Evolutionary conservation across 192 early-diverging fungal genomes (phyloP).

Genomic region (Dimargaris xerosporica): DNA sequence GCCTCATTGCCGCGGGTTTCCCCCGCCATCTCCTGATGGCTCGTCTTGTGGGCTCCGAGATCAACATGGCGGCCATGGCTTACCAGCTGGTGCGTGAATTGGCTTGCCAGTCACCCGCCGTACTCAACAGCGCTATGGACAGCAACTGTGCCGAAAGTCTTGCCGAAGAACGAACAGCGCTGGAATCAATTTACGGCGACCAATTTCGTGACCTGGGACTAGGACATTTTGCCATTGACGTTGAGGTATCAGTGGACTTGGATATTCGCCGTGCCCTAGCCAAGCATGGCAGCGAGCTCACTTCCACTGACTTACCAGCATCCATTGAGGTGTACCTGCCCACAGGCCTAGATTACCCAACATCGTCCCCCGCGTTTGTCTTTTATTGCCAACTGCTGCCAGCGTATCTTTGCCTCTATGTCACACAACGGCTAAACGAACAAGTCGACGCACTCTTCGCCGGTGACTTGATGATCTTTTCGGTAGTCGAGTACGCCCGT

Average conservation of each 20-base stretch:
- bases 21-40: constrained; percentile 28
- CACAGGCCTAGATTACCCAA: constrained; percentile 41
- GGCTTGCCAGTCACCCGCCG: background rate
- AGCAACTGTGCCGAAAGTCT: background rate
- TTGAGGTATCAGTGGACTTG: no score
- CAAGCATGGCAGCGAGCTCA: no score
- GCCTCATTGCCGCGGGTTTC: constrained; percentile 43
- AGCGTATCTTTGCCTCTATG: constrained; percentile 33
- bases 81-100: background rate
- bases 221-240: constrained; percentile 13
- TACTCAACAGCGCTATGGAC: no score
- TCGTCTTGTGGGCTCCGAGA: constrained; percentile 24
- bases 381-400: constrained; percentile 47
- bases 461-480: constrained; percentile 31
- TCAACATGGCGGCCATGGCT: constrained; percentile 26
- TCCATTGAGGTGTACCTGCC: constrained; percentile 49
- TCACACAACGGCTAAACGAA: constrained; percentile 12
- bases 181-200: constrained; percentile 55
- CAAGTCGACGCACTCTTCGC: constrained; percentile 13
- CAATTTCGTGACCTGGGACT: constrained; percentile 23
- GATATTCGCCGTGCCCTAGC: background rate
- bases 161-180: constrained; percentile 40
- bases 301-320: no score
- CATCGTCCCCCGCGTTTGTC: constrained; percentile 43
- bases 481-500: constrained; percentile 14